Conservation (phyloP, 1,139 yeast species). For the Nematodospora anomalae region DNA sequence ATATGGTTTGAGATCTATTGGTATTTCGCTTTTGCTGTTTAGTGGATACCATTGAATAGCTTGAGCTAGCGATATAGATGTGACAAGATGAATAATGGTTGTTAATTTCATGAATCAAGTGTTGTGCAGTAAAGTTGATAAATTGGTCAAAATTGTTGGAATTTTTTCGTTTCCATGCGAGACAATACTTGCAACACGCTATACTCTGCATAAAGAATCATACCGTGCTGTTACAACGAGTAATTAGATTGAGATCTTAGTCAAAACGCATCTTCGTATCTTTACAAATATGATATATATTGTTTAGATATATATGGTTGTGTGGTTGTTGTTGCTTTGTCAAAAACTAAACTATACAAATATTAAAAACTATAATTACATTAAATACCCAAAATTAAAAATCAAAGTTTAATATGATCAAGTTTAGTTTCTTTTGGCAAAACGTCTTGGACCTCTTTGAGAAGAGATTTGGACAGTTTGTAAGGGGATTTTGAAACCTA, state of each 20-base stretch:
- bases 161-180: background rate
- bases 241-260: too few relatives aligned
- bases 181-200: background rate
- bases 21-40: conserved; percentile 38
- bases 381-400: conserved; percentile 2
- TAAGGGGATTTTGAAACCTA: conserved; percentile 95
- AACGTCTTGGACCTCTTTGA: conserved; percentile 92
- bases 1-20: conserved; percentile 39
- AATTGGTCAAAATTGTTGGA: background rate
- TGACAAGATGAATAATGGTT: background rate
- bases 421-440: conserved; percentile 85
- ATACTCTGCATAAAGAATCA: too few relatives aligned
- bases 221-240: too few relatives aligned
- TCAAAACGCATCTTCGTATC: too few relatives aligned
- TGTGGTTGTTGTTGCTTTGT: background rate
- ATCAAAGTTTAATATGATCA: background rate
- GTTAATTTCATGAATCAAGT: background rate
- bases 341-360: conserved; percentile 2
- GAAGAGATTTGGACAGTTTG: conserved; percentile 90
- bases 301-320: background rate
- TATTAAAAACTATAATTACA: background rate
- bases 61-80: conserved; percentile 5
- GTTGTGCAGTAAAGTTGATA: too few relatives aligned
- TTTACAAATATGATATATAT: background rate
- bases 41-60: conserved; percentile 37